Base-by-base conservation (phyloP, 768 basidiomycete species). In the Clavaria fumosa region DNA sequence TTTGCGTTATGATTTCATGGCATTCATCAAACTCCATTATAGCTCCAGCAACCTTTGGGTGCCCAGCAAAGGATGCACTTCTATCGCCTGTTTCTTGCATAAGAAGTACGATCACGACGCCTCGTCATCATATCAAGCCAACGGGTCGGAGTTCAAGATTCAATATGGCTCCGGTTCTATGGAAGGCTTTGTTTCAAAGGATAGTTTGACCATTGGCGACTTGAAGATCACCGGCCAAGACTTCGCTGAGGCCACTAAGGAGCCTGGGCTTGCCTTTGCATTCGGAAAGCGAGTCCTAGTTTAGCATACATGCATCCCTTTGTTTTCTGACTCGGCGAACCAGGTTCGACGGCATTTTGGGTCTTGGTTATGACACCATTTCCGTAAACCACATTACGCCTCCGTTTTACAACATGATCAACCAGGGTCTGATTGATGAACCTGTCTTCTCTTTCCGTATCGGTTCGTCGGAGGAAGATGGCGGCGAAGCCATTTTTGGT, bases 181-280 rank as follows among this genome's bases (percentile, higher is more conserved):
- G 77, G 79, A 95, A 54, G 95, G 95, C 39, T 89, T 82, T 53
- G 80, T 97, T 38, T 96, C 90, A 7, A 75, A 73, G 42, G 95
- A 99, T 49, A 53, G 52, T 3, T 59, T 97, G 35, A 54, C 55
- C 5, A 89, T 99, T 42, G 89, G 88, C 26, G 95, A 95, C 54
- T 54, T 99, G 32, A 55, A 56, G 19, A 69, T 99, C 55, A 65
- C 62, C 48, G 43, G 59, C 9, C 83, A 85, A 54, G 79, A 89
- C 52, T 99, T 99, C 49, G 93, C 90, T 7, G 95, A 97, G 62
- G 88, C 91, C 2, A 79, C 76, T 41, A 85, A 88, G 58, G 93
- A 97, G 54, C 95, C 95, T 15, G 95, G 95, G 31, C 76, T 99
- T 34, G 79, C 91, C 4, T 99, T 99, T 54, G 93, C 95, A 19